A percentile compares a stretch with the other conserved stretches of the same genome.
These are phyloP conservation scores for Russula sp. DNA, from an alignment of 768 basidiomycete species.

Conservation along the genomic window DNA sequence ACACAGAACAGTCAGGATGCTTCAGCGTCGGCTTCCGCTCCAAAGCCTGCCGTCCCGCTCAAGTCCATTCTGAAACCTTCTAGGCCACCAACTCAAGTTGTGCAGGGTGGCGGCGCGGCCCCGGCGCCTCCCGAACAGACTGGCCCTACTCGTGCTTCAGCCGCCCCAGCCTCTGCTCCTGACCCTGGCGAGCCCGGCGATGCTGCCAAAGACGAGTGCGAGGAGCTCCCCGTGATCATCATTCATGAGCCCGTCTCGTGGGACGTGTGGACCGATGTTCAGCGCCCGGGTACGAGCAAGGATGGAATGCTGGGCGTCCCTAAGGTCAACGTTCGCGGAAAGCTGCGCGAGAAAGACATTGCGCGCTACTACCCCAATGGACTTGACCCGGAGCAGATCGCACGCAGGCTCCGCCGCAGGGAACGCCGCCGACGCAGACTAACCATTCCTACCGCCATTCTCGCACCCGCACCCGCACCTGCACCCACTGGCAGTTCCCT, in stretches of 20 bases:
- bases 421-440: background rate
- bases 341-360: background rate
- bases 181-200: background rate
- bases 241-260: background rate
- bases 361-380: conserved; percentile 3
- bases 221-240: background rate
- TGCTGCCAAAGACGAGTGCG: background rate
- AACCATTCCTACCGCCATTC: background rate
- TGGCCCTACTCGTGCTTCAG: too few relatives aligned
- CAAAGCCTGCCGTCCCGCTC: background rate
- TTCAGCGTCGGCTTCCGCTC: background rate
- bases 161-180: background rate
- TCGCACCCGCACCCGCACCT: background rate
- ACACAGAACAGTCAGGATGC: background rate
- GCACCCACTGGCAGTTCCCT: background rate
- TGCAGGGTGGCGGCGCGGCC: background rate
- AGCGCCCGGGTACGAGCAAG: background rate
- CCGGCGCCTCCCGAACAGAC: background rate
- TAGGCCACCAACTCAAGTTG: background rate
- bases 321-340: background rate
- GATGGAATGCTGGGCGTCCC: background rate
- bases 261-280: background rate
- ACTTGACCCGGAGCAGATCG: background rate
- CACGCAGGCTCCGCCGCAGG: background rate
- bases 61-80: background rate